phyloP scores from a whole-genome alignment of 1,284 basidiomycete genomes.

The Puccinia novopanici region DNA sequence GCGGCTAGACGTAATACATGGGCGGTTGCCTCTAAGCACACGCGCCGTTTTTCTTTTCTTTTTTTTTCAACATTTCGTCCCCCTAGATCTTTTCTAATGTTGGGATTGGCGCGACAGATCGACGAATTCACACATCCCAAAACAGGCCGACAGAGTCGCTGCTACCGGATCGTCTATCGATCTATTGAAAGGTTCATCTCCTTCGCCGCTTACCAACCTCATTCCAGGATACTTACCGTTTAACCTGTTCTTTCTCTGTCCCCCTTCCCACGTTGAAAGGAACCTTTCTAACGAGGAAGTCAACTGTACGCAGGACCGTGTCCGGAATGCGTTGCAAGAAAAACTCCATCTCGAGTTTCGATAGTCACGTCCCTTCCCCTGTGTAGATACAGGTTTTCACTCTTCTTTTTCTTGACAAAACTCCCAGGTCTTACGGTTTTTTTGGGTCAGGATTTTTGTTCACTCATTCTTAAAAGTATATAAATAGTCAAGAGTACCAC shows the following conservation, averaged over 20 bases:
- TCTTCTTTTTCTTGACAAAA: too few relatives aligned
- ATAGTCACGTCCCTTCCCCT: neutral
- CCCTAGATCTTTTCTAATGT: neutral
- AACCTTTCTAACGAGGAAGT: constrained; percentile 88
- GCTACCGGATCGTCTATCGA: constrained; percentile 90
- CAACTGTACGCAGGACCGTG: constrained; percentile 70
- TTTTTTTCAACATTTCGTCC: neutral
- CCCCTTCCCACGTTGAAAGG: constrained; percentile 61
- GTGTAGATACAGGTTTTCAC: too few relatives aligned
- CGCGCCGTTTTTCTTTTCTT: too few relatives aligned
- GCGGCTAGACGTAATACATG: too few relatives aligned
- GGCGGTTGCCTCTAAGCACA: too few relatives aligned
- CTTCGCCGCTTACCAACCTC: neutral
- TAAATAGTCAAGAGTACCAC: too few relatives aligned
- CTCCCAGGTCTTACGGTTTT: too few relatives aligned
- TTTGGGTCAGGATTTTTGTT: too few relatives aligned
- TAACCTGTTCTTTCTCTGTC: neutral
- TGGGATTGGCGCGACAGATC: constrained; percentile 61
- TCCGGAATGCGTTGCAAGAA: constrained; percentile 60
- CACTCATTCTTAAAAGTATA: too few relatives aligned
- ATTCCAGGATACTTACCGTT: neutral
- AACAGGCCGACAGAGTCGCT: constrained; percentile 74
- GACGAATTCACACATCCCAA: constrained; percentile 91
- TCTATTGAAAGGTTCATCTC: constrained; percentile 83
- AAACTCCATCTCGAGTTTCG: constrained; percentile 62